Conservation (phyloP, 2,329 filamentous ascomycete genomes). For the Talaromyces amestolkiae region DNA sequence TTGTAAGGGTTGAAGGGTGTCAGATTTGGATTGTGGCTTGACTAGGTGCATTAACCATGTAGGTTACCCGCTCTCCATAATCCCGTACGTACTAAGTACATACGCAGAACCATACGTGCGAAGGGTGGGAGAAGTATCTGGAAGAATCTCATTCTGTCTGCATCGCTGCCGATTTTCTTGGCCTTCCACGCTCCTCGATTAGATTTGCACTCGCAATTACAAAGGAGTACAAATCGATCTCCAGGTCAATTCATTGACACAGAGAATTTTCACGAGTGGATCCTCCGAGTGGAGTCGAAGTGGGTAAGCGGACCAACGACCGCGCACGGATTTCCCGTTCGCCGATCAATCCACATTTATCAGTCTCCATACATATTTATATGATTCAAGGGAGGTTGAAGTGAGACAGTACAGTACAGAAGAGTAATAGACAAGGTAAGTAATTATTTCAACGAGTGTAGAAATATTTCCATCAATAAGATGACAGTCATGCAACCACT, state of each 20-base stretch:
- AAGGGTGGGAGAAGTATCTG: background rate
- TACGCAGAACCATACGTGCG: background rate
- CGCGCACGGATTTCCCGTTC: background rate
- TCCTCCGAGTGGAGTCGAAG: background rate
- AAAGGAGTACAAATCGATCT: background rate
- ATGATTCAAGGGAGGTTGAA: no score
- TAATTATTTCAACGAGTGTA: no score
- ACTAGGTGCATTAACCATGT: background rate
- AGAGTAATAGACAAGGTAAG: no score
- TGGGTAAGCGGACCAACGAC: background rate
- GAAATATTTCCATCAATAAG: no score
- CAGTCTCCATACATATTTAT: background rate
- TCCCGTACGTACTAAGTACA: background rate
- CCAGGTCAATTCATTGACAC: background rate
- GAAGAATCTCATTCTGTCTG: background rate
- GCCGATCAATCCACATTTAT: background rate
- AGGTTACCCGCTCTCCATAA: background rate
- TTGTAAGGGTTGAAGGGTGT: background rate
- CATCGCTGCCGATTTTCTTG: background rate
- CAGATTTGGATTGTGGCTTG: background rate
- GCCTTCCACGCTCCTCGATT: background rate
- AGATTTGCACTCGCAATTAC: background rate
- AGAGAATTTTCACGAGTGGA: background rate
- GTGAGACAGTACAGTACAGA: no score
- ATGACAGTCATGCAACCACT: no score